Percentiles rank a stretch among this genome's conserved stretches.
Evolutionary conservation across 768 basidiomycete genomes (phyloP).

Genomic region (Amanita fuliginea): DNA sequence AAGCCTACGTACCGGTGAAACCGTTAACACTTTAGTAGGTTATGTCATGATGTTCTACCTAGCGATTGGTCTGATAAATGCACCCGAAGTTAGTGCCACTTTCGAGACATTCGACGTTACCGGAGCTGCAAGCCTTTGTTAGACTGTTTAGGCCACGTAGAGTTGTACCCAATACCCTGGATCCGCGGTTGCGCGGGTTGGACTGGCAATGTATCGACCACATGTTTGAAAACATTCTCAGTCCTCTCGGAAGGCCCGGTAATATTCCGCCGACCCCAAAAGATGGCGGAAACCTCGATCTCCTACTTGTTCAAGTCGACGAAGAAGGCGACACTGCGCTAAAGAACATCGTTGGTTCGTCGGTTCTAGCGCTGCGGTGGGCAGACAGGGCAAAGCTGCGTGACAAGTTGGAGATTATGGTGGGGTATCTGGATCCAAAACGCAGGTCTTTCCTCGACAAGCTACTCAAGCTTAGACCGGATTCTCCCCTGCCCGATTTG

Average conservation of each 20-base stretch:
- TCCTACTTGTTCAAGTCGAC: conserved; percentile 9
- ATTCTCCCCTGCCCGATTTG: background rate
- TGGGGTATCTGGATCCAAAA: conserved; percentile 27
- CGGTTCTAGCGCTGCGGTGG: conserved; percentile 41
- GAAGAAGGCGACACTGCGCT: conserved; percentile 38
- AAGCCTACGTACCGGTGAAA: conserved; percentile 28
- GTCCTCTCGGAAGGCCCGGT: conserved; percentile 11
- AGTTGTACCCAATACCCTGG: conserved; percentile 72
- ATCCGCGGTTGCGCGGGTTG: conserved; percentile 36
- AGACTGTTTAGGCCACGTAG: conserved; percentile 67
- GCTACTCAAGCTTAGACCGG: background rate
- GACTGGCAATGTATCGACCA: conserved; percentile 68
- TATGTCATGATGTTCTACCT: background rate
- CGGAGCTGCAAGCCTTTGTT: conserved; percentile 77
- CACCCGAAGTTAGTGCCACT: conserved; percentile 62
- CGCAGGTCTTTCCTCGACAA: conserved; percentile 20
- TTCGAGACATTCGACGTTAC: conserved; percentile 78
- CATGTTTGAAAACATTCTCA: conserved; percentile 56
- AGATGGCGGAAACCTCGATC: conserved; percentile 3
- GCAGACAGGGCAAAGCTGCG: conserved; percentile 34
- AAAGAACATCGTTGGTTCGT: conserved; percentile 51
- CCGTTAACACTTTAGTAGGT: conserved; percentile 55
- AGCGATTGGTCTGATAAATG: background rate
- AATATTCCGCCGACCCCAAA: background rate
- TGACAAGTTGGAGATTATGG: conserved; percentile 33